phyloP scores from a whole-genome alignment of 2,329 filamentous ascomycete species.

The Beauveria varroae region DNA sequence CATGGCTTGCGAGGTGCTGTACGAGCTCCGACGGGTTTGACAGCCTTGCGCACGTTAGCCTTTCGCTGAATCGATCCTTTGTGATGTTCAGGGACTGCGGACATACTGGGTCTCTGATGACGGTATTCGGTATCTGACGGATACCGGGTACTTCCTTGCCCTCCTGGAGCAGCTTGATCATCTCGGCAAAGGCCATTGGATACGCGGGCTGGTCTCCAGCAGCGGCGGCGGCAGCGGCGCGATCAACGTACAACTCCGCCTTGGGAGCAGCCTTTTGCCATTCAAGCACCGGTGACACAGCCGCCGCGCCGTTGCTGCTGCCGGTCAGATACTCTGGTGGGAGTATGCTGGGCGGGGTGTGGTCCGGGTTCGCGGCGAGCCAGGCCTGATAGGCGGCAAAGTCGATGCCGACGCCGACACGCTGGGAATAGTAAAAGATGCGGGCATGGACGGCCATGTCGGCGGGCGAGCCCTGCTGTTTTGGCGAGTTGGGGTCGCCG shows the following conservation, averaged over 20 bases:
- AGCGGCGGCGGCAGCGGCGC: slow-evolving; percentile 19
- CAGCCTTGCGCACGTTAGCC: slow-evolving; percentile 24
- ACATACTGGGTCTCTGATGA: slow-evolving; percentile 62
- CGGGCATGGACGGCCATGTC: slow-evolving; percentile 60
- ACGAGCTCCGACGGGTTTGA: slow-evolving; percentile 41
- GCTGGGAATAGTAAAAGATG: slow-evolving; percentile 55
- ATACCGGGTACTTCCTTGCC: slow-evolving; percentile 83
- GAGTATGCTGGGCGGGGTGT: slow-evolving; percentile 28
- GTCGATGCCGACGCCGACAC: slow-evolving; percentile 48
- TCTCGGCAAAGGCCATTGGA: slow-evolving; percentile 75
- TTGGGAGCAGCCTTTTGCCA: slow-evolving; percentile 46
- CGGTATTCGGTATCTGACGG: slow-evolving; percentile 73
- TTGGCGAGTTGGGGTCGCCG: slow-evolving; percentile 38
- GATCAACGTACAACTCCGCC: slow-evolving; percentile 38
- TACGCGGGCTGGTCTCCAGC: slow-evolving; percentile 56
- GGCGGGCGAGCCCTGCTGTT: slow-evolving; percentile 41
- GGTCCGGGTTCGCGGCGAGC: slow-evolving; percentile 33
- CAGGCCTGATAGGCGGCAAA: slow-evolving; percentile 62
- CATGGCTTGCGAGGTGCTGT: slow-evolving; percentile 59
- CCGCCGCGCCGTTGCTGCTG: slow-evolving; percentile 6
- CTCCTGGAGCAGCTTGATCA: slow-evolving; percentile 75
- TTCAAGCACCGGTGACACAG: slow-evolving; percentile 20
- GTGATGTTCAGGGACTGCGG: not conserved
- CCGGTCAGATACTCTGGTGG: slow-evolving; percentile 24
- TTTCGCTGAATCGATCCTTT: not conserved